Base-by-base conservation (phyloP, 75 land plant genomes). In the Cunninghamia lanceolata region DNA sequence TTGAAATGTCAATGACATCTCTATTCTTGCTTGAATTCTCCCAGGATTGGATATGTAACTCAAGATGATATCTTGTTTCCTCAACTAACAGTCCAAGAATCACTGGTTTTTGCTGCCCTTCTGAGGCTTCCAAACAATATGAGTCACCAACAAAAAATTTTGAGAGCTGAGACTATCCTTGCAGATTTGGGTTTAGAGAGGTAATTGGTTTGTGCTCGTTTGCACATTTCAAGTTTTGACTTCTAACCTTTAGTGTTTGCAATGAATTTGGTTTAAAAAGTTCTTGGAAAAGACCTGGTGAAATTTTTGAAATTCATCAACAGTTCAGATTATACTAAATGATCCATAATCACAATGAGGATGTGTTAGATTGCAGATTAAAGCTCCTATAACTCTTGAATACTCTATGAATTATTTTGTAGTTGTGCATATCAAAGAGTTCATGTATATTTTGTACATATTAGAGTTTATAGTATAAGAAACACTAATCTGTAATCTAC, bases 1-100 rank as follows among this genome's bases (percentile, higher is more conserved):
- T 71, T 73, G n/a, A 73, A 73, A 32, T 81, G 56, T 71, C 35
- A 19, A 56, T 39, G 3, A n/a, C 30, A 36, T 11, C 19, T 14
- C 8, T 21, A 5, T 87, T 17, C 1, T 52, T 85, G 39, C 75
- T 54, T 88, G 30, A 63, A 63, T 63, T 77, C 9, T 25, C 38
- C 35, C 94, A 98, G 99, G 92, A 98, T 98, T 84, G 99, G 99
- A 54, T 98, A 95, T 89, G 99, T 98, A 80, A 92, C 97, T 40
- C 99, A 98, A 83, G 99, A 98, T 86, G 99, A 98, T 86, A 71
- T 98, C 39, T 85, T 98, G 68, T 95, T 96, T 52, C 99, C 99
- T 1, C 95, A 95, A 40, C 84, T 98, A 36, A 98, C 99, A 42
- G 99, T 98, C 40, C 92, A 93, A 90, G 99, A 98, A 82, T 90